phyloP scores from a whole-genome alignment of 2,329 filamentous ascomycete species.

The Trichoderma harzianum region DNA sequence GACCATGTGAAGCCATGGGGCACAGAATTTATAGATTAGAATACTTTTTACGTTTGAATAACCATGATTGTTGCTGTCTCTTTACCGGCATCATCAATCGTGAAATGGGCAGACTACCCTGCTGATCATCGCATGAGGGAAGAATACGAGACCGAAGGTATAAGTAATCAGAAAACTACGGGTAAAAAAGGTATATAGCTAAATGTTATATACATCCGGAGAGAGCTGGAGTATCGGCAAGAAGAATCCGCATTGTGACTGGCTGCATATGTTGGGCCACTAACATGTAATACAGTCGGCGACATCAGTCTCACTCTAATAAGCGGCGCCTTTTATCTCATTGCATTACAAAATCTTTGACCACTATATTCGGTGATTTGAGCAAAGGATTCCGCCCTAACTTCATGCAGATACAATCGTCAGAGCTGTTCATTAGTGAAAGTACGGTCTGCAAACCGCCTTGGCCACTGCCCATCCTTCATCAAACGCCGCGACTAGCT shows the following conservation, averaged over 20 bases:
- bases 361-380: background rate
- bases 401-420: background rate
- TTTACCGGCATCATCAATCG: background rate
- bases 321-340: background rate
- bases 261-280: background rate
- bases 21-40: background rate
- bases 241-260: background rate
- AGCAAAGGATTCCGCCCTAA: background rate
- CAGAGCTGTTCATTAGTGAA: background rate
- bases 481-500: constrained; percentile 14
- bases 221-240: background rate
- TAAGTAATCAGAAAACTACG: background rate
- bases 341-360: background rate
- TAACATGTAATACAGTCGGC: background rate
- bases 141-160: background rate
- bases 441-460: constrained; percentile 6
- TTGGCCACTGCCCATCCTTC: constrained; percentile 14
- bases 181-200: background rate
- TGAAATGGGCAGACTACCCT: background rate
- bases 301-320: background rate
- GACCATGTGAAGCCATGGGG: background rate
- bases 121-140: background rate
- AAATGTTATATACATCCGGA: background rate
- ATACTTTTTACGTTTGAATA: background rate
- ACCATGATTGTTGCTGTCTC: background rate